Evolutionary conservation across 1,284 basidiomycete genomes (phyloP).

Genomic region (Porodaedalea pini): DNA sequence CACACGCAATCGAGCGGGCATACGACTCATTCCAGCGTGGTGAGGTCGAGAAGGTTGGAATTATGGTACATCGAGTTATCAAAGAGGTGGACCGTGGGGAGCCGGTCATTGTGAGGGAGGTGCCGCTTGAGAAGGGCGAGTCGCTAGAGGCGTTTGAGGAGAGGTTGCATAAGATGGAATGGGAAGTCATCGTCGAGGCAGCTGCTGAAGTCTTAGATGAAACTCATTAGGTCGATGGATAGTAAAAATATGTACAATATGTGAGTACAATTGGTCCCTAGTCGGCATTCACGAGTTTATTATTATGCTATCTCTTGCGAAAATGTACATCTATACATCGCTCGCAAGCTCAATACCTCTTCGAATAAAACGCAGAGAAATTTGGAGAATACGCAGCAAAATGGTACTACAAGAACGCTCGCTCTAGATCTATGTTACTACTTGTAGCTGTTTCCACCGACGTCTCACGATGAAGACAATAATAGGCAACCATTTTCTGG

Average conservation of each 20-base stretch:
- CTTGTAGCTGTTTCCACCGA: too few species aligned
- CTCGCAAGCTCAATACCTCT: too few species aligned
- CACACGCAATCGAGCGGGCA: slow-evolving; percentile 85
- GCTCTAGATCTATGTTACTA: too few species aligned
- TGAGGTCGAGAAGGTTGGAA: slow-evolving; percentile 74
- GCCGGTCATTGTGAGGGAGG: slow-evolving; percentile 78
- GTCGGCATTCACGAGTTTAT: not conserved
- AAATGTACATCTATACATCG: too few species aligned
- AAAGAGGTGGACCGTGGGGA: slow-evolving; percentile 91
- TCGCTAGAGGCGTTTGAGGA: slow-evolving; percentile 72
- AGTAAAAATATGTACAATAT: not conserved
- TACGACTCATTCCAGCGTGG: slow-evolving; percentile 86
- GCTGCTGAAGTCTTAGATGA: slow-evolving; percentile 65
- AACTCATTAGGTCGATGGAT: not conserved
- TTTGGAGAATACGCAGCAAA: too few species aligned
- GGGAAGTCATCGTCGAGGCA: slow-evolving; percentile 88
- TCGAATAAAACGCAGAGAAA: too few species aligned
- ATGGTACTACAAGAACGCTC: too few species aligned
- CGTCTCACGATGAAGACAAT: too few species aligned
- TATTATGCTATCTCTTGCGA: too few species aligned
- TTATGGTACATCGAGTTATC: slow-evolving; percentile 94
- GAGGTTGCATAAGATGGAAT: slow-evolving; percentile 82
- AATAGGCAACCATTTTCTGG: too few species aligned
- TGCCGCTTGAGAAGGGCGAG: slow-evolving; percentile 75
- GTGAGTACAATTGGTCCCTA: not conserved